Percentiles rank a stretch among this genome's conserved stretches.
Conservation (phyloP, 768 basidiomycete genomes). For the Leccinellum rugosiceps region DNA sequence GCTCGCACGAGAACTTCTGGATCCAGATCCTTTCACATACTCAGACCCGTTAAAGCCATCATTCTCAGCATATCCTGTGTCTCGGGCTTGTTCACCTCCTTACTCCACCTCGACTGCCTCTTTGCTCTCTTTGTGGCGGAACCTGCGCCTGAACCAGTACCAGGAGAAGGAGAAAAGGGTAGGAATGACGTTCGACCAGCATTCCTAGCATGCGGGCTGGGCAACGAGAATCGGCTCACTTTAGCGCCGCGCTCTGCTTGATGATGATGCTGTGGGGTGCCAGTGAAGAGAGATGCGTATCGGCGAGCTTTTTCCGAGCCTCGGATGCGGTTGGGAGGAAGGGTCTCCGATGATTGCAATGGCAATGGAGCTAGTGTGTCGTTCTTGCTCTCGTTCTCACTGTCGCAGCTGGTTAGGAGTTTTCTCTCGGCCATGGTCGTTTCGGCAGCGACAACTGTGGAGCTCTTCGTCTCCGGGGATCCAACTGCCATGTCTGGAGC, state of each 20-base stretch:
- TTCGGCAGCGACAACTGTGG: not conserved
- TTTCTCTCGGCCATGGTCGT: not conserved
- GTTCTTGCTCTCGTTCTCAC: not conserved
- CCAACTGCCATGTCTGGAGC: not conserved
- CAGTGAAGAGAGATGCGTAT: conserved; percentile 10
- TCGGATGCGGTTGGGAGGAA: not conserved
- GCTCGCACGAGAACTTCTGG: not conserved
- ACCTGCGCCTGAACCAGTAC: not conserved
- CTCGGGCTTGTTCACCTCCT: conserved; percentile 17
- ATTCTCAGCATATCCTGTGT: conserved; percentile 22
- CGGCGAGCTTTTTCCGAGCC: not conserved
- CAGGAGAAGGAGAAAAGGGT: not conserved
- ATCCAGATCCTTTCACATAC: not conserved
- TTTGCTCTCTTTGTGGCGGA: conserved; percentile 13
- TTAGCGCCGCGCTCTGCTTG: conserved; percentile 3
- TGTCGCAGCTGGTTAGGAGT: not conserved
- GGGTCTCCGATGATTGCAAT: not conserved
- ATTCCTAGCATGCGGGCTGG: not conserved
- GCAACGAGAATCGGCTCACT: conserved; percentile 18
- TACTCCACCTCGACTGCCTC: conserved; percentile 13
- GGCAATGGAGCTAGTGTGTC: not conserved
- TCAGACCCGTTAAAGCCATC: conserved; percentile 1
- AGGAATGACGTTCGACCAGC: not conserved
- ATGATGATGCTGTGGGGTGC: not conserved
- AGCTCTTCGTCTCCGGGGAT: not conserved